These are phyloP conservation scores for Boletus sp. DNA, from an alignment of 1,284 basidiomycete genomes.

Conservation along the genomic window DNA sequence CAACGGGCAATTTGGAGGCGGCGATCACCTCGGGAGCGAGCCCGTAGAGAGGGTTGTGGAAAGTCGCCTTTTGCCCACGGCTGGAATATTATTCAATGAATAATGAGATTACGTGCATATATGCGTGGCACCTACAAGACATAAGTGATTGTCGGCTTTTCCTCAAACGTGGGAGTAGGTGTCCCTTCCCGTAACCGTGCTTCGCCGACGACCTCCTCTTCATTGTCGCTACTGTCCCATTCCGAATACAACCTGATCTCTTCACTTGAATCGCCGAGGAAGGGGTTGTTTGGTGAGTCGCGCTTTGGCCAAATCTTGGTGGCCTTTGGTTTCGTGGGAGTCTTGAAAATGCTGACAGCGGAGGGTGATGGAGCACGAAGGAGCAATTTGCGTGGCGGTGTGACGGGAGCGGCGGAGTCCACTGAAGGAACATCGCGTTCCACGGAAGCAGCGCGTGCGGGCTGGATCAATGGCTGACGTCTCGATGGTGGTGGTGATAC, in stretches of 20 bases:
- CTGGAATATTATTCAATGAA: constrained; percentile 12
- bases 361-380: constrained; percentile 18
- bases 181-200: constrained; percentile 25
- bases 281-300: constrained; percentile 54
- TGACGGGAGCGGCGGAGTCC: constrained; percentile 13
- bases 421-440: constrained; percentile 13
- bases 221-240: constrained; percentile 33
- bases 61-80: constrained; percentile 34
- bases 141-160: constrained; percentile 48
- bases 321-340: constrained; percentile 20
- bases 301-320: constrained; percentile 36
- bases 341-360: constrained; percentile 14
- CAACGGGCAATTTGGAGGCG: constrained; percentile 28
- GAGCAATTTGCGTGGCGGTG: constrained; percentile 26
- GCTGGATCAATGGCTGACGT: constrained; percentile 23
- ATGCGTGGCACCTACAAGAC: constrained; percentile 41
- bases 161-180: constrained; percentile 33
- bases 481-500: constrained; percentile 40
- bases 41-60: constrained; percentile 30
- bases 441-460: constrained; percentile 25
- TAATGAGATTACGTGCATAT: background rate
- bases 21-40: constrained; percentile 27
- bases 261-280: constrained; percentile 35
- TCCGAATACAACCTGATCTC: constrained; percentile 15
- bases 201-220: constrained; percentile 27